Conservation (phyloP, 345 rosid species). For the Citrus maxima region DNA sequence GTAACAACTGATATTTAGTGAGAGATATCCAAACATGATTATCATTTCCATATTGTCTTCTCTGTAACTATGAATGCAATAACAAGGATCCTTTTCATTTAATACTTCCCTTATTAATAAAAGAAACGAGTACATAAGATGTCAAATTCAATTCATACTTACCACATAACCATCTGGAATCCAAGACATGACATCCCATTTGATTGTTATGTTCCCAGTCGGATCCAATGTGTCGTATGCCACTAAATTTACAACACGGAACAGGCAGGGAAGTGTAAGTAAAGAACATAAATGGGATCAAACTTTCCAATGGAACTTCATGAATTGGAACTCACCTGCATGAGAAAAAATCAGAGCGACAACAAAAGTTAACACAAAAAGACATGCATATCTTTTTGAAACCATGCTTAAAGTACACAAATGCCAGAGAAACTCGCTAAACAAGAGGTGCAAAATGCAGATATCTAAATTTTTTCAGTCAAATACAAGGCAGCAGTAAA, state of each 20-base stretch:
- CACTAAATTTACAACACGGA: background rate
- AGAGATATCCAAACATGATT: background rate
- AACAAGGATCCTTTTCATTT: background rate
- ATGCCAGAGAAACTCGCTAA: background rate
- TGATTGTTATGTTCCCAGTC: constrained; percentile 23
- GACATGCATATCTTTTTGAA: background rate
- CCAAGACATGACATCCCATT: constrained; percentile 33
- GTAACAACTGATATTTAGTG: background rate
- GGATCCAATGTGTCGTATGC: constrained; percentile 27
- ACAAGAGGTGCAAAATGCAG: background rate
- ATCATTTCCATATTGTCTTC: background rate
- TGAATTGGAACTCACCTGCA: constrained; percentile 11
- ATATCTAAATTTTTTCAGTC: background rate
- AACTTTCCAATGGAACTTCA: background rate
- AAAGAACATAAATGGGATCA: background rate
- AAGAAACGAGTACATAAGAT: background rate
- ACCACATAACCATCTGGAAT: constrained; percentile 27
- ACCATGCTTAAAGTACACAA: constrained; percentile 9
- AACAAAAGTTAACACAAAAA: background rate
- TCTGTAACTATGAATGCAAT: background rate
- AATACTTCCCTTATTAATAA: background rate
- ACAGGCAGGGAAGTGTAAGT: background rate
- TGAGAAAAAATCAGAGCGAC: constrained; percentile 4
- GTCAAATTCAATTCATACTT: background rate
- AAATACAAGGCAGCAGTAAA: background rate